phyloP scores from a whole-genome alignment of 2,329 filamentous ascomycete species.

The Dendryphion nanum region DNA sequence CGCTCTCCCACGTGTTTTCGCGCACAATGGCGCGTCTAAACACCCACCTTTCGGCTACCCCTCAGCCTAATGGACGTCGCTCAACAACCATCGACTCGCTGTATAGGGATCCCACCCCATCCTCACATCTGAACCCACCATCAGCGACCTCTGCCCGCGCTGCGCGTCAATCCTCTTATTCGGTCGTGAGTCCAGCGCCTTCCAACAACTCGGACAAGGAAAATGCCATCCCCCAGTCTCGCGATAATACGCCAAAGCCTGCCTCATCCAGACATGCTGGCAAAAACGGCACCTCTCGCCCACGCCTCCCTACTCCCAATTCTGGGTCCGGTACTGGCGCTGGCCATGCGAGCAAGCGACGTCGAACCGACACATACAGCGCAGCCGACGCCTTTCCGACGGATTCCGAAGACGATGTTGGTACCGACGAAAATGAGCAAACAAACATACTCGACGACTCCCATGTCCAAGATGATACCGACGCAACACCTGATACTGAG shows the following conservation, averaged over 20 bases:
- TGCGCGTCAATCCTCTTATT: slow-evolving; percentile 26
- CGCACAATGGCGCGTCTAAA: slow-evolving; percentile 38
- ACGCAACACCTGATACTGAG: slow-evolving; percentile 1
- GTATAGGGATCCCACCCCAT: slow-evolving; percentile 37
- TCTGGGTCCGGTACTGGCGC: slow-evolving; percentile 23
- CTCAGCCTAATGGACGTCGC: slow-evolving; percentile 22
- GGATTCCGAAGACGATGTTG: slow-evolving; percentile 12
- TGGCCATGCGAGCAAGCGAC: slow-evolving; percentile 42
- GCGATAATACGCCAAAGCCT: slow-evolving; percentile 23
- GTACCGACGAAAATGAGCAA: slow-evolving; percentile 21
- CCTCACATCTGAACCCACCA: slow-evolving; percentile 10
- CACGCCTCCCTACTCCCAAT: slow-evolving; percentile 41
- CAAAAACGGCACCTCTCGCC: slow-evolving; percentile 13
- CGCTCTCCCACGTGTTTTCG: not conserved
- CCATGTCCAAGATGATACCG: slow-evolving; percentile 12
- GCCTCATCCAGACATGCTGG: slow-evolving; percentile 41
- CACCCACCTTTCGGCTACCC: slow-evolving; percentile 29
- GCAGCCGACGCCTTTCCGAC: slow-evolving; percentile 7
- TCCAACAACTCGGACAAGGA: slow-evolving; percentile 46
- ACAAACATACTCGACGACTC: slow-evolving; percentile 3
- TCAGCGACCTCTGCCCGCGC: slow-evolving; percentile 6
- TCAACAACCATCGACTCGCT: slow-evolving; percentile 33
- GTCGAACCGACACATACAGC: slow-evolving; percentile 41
- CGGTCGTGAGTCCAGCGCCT: slow-evolving; percentile 30
- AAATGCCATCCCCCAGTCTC: slow-evolving; percentile 35